Evolutionary conservation across 2,329 filamentous ascomycete species (phyloP), one percentile per base, ranked within the genome.

Genomic region (Aspergillus calidoustus): DNA sequence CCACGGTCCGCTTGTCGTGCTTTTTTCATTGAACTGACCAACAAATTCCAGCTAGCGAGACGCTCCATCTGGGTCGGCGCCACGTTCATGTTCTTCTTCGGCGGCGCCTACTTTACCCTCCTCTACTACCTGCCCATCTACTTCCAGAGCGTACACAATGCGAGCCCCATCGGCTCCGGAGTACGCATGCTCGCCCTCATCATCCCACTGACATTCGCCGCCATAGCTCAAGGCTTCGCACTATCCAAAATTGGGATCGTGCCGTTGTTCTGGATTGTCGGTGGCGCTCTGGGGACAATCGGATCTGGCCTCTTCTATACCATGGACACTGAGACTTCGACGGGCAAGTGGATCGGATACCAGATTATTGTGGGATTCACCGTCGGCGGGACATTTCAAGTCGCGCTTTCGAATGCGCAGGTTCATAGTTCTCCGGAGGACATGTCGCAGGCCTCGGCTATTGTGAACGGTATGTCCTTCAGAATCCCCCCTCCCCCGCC

Each of bases 101-200:
- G 22, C 4, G 46, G 46, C 8, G 46, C 46, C 11, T 48, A 23
- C 25, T 48, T 48, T n/a, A 48, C 13, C 7, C 57, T 51, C n/a
- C 34, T 60, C 3, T 79, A 75, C 50, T 77, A 76, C 66, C 61
- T 81, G 7, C 79, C 79, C 0, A 75, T 81, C 53, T 82, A 78
- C 73, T 82, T 83, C 63, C 81, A 83, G 83, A 70, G 68, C 7
- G 69, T 81, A 44, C 57, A 69, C 4, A 67, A 70, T 49, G 69
- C 68, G 13, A 72, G 65, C 8, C 71, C 81, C 0, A 69, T 72
- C 13, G 56, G 68, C 25, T 77, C 74, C 2, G 81, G 81, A 5
- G 71, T 83, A 13, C 69, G 73, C 38, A 81, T 79, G 54, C 65
- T 83, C 11, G 76, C 80, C 17, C 65, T 81, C 15, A 74, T 83